Base-by-base conservation (phyloP, 331 rosid genomes). In the Prunus yedoensis region DNA sequence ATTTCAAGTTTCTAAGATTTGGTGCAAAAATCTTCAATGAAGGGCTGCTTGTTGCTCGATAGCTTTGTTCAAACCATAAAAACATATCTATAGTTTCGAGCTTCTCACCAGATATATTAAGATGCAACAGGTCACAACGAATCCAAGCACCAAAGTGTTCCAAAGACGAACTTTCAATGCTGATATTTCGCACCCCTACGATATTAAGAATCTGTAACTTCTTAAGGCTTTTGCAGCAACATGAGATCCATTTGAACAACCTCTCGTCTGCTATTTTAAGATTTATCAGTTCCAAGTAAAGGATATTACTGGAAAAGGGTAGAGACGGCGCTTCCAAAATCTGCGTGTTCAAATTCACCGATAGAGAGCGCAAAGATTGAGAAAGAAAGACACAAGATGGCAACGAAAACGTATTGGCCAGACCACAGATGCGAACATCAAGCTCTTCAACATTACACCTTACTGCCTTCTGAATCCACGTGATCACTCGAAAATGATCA, bases 381-480 rank as follows among this genome's bases (percentile, higher is more conserved):
- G 70, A 41, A 23, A 18, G 70, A 66, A 18, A 41, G 25, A 66
- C 18, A 23, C 32, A 66, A n/a, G 52, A 43, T 3, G 52, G 52
- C 70, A 66, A 13, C 17, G 9, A 14, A 43, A 25, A 25, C 18
- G 18, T 10, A 15, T 32, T 32, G 38, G 38, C 38, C 38, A 32
- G 38, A 32, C 38, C 38, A 32, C 38, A 4, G 5, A 32, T 32
- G 38, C 38, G 1, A 20, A 41, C 12, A 10, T 46, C 18, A 23
- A 67, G 41, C 20, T 45, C 71, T 46, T 67, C 71, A 23, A 67
- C 41, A 3, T 67, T 46, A 23, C 71, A 67, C 14, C 71, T 46
- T 6, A 67, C 41, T 1, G 71, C 57, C 27, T 21, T 25, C 2
- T 25, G 25, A 25, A 25, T 25, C 25, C 25, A 25, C 25, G 25